Evolutionary conservation across 2,329 filamentous ascomycete genomes (phyloP), one percentile per base, ranked within the genome.

Genomic region (Exophiala dermatitidis): DNA sequence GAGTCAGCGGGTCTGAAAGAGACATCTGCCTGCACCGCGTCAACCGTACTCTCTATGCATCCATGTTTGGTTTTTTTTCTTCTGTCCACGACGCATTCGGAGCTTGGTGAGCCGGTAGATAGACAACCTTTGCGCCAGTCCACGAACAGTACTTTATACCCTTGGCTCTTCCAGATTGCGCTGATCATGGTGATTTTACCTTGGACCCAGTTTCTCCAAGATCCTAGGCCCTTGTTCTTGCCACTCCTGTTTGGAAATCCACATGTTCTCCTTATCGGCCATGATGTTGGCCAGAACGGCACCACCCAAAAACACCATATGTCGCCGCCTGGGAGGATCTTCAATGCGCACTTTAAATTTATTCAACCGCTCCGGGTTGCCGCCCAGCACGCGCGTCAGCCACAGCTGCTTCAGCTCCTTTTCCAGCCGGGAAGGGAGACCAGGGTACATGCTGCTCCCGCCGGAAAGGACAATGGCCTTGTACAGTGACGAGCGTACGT

Each of bases 271-370:
- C 76, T 96, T 97, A 74, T 97, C 90, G 43, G 93, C 90, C 86
- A 98, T 97, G 36, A 98, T 94, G 70, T 97, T 97, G 64, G 93
- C 93, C 65, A 98, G 77, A 59, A 98, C 93, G 29, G 93, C 93
- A 64, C 93, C 93, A 54, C 93, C 93, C 52, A 98, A 74, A 79
- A 98, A 97, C n/a, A 98, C 93, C 90, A 98, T 97, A 77, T 98
- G 93, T 72, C 91, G 81, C 75, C 93, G 82, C 73, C 93, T 82
- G 33, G 93, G 93, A 48, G 93, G 93, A 71, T 98, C 93, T 72
- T 98, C 93, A 77, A 98, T 97, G 71, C 93, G 83, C 62, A 98
- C 91, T 82, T 97, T 98, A 81, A 98, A 98, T 83, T 97, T 98
- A 66, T 82, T 88, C 67, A 98, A 72, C 62, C 93, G 82, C 74